Evolutionary conservation across 2,329 filamentous ascomycete species (phyloP), one percentile per base, ranked within the genome.

Genomic region (Zasmidium cellare): DNA sequence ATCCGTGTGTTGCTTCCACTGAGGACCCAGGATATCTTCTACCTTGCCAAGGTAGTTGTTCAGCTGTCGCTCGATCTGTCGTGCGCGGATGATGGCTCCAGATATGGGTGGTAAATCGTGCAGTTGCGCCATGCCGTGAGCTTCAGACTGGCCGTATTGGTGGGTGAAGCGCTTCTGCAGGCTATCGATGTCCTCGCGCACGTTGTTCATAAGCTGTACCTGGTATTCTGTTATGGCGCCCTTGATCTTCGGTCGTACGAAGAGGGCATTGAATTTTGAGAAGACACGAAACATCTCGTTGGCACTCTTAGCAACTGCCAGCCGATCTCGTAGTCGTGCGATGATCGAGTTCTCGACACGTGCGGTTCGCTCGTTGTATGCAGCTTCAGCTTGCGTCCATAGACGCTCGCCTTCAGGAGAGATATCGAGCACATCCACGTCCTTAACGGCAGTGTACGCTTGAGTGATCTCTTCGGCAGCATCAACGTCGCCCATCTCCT

Each of bases 211-310:
- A 31, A 99, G 86, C 75, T 97, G 92, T 3, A 93, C 94, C 75
- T 99, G 94, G 73, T 99, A 99, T 77, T 99, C 93, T 46, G 92
- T 90, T 70, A 99, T 99, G 55, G 94, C 96, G 65, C 96, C 92
- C 65, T 94, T 88, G 77, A 99, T 97, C 82, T 99, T 99, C n/a
- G 94, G 94, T 59, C 94, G 87, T 56, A 99, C 93, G 67, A 99
- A 96, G 25, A 99, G 87, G 1, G 94, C 94, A 72, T 99, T 99
- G 84, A 99, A 99, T 73, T 97, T 97, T 53, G 94, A 97, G 74
- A 99, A 99, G 61, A 99, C 94, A 55, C 96, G 90, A 75, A 99
- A 99, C 94, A 99, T 99, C 76, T 99, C 96, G 72, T 96, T 97
- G 44, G 94, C 94, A 61, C 92, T 96, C 81, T 96, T 97, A 12